Conservation (phyloP, 192 early-diverging fungal species). For the Backusella australiensis region DNA sequence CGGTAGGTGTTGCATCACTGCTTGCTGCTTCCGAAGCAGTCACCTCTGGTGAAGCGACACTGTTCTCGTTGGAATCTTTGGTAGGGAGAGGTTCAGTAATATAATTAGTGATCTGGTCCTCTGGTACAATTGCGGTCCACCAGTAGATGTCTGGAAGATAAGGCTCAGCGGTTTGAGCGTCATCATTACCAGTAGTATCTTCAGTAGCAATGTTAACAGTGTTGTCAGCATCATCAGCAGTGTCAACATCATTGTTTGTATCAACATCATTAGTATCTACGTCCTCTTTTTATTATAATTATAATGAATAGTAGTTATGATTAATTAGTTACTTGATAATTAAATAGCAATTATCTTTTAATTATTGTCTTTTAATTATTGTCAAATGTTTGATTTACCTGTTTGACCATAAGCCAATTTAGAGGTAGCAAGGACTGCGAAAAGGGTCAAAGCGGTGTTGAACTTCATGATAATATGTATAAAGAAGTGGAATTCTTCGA, state of each 20-base stretch:
- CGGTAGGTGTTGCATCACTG: neutral
- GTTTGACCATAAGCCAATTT: slow-evolving; percentile 3
- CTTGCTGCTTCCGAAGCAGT: neutral
- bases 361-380: neutral
- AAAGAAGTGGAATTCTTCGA: neutral
- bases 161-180: neutral
- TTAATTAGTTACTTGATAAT: neutral
- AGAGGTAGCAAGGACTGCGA: neutral
- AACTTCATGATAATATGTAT: neutral
- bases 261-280: neutral
- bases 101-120: neutral
- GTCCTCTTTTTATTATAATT: neutral
- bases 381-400: neutral
- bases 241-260: neutral
- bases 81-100: slow-evolving; percentile 3
- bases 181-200: neutral
- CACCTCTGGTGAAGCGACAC: neutral
- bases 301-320: neutral
- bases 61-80: neutral
- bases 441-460: neutral
- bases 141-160: slow-evolving; percentile 10
- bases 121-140: slow-evolving; percentile 6
- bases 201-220: neutral
- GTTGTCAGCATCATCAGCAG: neutral
- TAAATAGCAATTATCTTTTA: neutral